phyloP scores from a whole-genome alignment of 495 filamentous ascomycete genomes.

The Lasiosphaeria miniovina region DNA sequence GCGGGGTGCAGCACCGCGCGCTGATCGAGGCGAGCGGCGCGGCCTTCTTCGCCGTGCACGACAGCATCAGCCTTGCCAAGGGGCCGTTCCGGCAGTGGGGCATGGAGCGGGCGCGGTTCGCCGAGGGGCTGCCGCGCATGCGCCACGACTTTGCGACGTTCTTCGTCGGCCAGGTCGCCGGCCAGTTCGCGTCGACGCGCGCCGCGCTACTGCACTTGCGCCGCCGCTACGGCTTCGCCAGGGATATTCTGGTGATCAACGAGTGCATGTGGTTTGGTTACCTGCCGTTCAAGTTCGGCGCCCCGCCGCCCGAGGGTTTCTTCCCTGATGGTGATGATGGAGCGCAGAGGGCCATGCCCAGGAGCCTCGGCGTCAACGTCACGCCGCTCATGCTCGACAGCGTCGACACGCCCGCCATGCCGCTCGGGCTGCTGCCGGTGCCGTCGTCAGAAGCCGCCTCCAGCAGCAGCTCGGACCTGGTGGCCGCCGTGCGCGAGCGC shows the following conservation, averaged over 20 bases:
- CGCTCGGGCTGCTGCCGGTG: constrained; percentile 28
- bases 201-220: constrained; percentile 24
- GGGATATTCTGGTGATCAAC: constrained; percentile 30
- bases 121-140: constrained; percentile 15
- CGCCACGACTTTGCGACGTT: constrained; percentile 13
- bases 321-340: neutral
- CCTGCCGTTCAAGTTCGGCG: constrained; percentile 27
- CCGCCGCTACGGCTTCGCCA: constrained; percentile 14
- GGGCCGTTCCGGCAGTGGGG: constrained; percentile 12
- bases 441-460: neutral
- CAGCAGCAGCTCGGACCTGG: constrained; percentile 7
- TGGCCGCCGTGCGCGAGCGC: constrained; percentile 13
- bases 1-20: constrained; percentile 27
- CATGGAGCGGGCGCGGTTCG: constrained; percentile 10
- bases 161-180: constrained; percentile 19
- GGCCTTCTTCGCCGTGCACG: constrained; percentile 16
- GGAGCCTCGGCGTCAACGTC: constrained; percentile 20
- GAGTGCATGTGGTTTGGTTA: constrained; percentile 29
- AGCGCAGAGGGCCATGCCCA: constrained; percentile 10
- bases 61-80: neutral
- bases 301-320: constrained; percentile 20
- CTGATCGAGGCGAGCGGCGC: constrained; percentile 10
- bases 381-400: constrained; percentile 23
- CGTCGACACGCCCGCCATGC: constrained; percentile 20
- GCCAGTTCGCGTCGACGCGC: constrained; percentile 22